A percentile compares a stretch with the other conserved stretches of the same genome.
Evolutionary conservation across 192 early-diverging fungal genomes (phyloP).

Genomic region (Umbelopsis vinacea): DNA sequence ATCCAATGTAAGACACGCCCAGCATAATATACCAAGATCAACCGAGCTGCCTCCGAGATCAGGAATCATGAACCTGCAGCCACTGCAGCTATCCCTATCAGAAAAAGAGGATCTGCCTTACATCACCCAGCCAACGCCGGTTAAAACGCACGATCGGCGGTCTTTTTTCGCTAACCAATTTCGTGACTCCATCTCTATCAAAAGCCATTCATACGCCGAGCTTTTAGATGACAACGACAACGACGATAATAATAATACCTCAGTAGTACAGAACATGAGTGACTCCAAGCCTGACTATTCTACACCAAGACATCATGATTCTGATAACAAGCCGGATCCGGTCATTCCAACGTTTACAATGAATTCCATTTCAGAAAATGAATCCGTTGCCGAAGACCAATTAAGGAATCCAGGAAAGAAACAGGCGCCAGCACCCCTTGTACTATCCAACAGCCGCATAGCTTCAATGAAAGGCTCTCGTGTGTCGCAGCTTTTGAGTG

Average conservation of each 20-base stretch:
- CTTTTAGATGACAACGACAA: background rate
- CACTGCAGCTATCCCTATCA: background rate
- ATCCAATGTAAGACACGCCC: background rate
- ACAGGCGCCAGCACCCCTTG: background rate
- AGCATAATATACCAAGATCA: background rate
- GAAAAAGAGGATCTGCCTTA: constrained; percentile 14
- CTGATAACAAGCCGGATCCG: background rate
- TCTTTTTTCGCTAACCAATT: background rate
- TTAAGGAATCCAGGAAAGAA: background rate
- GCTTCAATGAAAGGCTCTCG: background rate
- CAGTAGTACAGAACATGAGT: background rate
- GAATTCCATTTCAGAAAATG: background rate
- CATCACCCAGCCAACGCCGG: background rate
- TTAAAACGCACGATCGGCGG: constrained; percentile 9
- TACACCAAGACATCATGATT: background rate
- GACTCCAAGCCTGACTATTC: constrained; percentile 12
- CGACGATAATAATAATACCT: background rate
- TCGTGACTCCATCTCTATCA: constrained; percentile 6
- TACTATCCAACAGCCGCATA: background rate
- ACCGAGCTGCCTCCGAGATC: background rate
- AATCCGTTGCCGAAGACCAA: background rate
- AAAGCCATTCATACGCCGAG: constrained; percentile 3
- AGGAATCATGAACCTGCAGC: background rate
- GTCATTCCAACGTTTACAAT: background rate
- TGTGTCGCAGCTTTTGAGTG: background rate